These are phyloP conservation scores for Favolaschia claudopus DNA, from an alignment of 768 basidiomycete species.

Conservation along the genomic window DNA sequence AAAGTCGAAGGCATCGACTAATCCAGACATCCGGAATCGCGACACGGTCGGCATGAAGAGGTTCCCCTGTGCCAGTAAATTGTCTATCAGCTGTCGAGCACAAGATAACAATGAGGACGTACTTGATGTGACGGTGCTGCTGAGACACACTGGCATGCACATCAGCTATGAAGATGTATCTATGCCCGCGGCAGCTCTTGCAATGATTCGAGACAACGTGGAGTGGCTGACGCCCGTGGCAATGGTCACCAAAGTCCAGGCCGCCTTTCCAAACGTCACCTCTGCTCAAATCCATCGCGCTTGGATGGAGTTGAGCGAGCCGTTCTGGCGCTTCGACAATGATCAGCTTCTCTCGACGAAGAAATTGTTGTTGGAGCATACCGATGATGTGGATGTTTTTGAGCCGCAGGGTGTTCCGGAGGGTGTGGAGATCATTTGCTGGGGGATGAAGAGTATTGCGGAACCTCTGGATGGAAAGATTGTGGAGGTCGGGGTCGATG, in stretches of 20 bases:
- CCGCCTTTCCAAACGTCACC: conserved; percentile 36
- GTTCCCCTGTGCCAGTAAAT: conserved; percentile 29
- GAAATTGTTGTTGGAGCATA: conserved; percentile 2
- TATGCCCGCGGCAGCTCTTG: no score
- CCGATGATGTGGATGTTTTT: conserved; percentile 8
- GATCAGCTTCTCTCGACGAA: conserved; percentile 12
- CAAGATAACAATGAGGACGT: not conserved
- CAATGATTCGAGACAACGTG: conserved; percentile 29
- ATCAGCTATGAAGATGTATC: no score
- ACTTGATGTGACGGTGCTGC: no score
- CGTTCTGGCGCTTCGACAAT: conserved; percentile 29
- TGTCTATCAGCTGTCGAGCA: conserved; percentile 26
- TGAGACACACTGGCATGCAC: no score
- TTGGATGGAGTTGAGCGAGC: conserved; percentile 37
- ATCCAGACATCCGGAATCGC: conserved; percentile 28
- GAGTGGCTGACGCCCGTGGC: conserved; percentile 33
- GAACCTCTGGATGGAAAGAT: conserved; percentile 1
- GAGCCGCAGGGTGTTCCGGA: conserved; percentile 11
- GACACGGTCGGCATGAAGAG: conserved; percentile 38
- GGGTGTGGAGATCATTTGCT: conserved; percentile 24
- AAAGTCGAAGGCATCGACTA: conserved; percentile 24
- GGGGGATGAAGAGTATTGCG: conserved; percentile 26
- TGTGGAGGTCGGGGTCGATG: conserved; percentile 23
- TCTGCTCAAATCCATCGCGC: conserved; percentile 33
- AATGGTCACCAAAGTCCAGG: conserved; percentile 42